phyloP scores from a whole-genome alignment of 1,139 yeast genomes.

The Pichia sp. region DNA sequence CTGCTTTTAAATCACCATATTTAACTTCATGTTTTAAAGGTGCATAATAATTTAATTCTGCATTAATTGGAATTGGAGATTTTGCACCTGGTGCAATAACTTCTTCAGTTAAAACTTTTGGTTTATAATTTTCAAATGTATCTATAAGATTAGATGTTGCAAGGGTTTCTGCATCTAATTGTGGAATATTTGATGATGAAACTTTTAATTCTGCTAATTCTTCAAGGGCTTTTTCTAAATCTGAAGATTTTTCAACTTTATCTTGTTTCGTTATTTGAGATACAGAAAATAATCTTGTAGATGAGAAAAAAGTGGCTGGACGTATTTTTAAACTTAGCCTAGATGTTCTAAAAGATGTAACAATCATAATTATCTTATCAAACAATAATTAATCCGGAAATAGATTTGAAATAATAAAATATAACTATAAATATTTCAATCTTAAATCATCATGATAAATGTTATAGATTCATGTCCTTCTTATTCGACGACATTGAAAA shows the following conservation, averaged over 20 bases:
- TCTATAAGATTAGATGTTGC: constrained; percentile 23
- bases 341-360: background rate
- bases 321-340: background rate
- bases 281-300: constrained; percentile 1
- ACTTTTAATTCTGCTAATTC: constrained; percentile 24
- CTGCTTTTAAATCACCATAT: constrained; percentile 69
- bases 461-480: background rate
- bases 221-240: constrained; percentile 23
- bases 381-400: too few species aligned
- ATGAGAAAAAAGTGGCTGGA: background rate
- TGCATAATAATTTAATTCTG: constrained; percentile 73
- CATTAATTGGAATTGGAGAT: constrained; percentile 74
- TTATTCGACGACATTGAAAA: background rate
- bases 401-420: too few species aligned
- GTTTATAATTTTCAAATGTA: constrained; percentile 34
- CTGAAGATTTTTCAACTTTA: background rate
- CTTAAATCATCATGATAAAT: too few species aligned
- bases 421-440: too few species aligned
- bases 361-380: background rate
- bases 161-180: constrained; percentile 15
- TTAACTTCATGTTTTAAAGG: constrained; percentile 66
- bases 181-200: constrained; percentile 14
- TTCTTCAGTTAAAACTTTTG: constrained; percentile 37
- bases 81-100: constrained; percentile 26
- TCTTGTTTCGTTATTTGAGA: constrained; percentile 1